Evolutionary conservation across 139 green algal genomes (phyloP).

Genomic region (Zygnema cylindricum): DNA sequence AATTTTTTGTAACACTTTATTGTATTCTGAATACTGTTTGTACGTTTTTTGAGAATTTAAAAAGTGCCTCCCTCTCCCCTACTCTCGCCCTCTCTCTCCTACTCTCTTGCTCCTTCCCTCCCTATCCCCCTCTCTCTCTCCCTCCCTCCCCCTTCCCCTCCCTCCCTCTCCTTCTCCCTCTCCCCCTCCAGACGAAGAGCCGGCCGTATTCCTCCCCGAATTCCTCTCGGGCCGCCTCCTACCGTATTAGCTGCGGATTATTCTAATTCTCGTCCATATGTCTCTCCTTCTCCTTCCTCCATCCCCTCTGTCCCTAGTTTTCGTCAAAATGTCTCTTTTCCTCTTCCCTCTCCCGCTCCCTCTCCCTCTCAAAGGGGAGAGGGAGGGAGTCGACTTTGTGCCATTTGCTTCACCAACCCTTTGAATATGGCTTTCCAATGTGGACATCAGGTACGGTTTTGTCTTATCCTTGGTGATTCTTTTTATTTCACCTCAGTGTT

Average conservation of each 20-base stretch:
- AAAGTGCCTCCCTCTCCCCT: background rate
- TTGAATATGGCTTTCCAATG: constrained; percentile 58
- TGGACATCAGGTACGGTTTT: constrained; percentile 47
- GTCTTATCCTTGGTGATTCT: background rate
- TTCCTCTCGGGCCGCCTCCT: too few relatives aligned
- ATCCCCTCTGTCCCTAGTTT: background rate
- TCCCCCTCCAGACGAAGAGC: background rate
- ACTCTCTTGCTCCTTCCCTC: background rate
- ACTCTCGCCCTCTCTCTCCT: constrained; percentile 4
- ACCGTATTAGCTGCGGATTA: too few relatives aligned
- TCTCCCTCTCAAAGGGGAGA: background rate
- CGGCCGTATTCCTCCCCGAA: background rate
- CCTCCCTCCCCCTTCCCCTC: background rate
- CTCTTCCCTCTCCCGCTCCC: background rate
- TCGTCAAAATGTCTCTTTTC: background rate
- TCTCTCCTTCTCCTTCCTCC: too few relatives aligned
- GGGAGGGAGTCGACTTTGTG: constrained; percentile 4
- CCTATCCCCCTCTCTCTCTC: background rate
- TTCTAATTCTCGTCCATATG: background rate
- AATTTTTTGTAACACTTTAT: too few relatives aligned
- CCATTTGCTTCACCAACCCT: constrained; percentile 28
- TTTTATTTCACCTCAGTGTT: background rate
- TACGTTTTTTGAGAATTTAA: too few relatives aligned
- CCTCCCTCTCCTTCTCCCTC: background rate
- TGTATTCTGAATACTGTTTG: too few relatives aligned